phyloP scores from a whole-genome alignment of 2,329 filamentous ascomycete species.

The Pseudocercospora fuligena region DNA sequence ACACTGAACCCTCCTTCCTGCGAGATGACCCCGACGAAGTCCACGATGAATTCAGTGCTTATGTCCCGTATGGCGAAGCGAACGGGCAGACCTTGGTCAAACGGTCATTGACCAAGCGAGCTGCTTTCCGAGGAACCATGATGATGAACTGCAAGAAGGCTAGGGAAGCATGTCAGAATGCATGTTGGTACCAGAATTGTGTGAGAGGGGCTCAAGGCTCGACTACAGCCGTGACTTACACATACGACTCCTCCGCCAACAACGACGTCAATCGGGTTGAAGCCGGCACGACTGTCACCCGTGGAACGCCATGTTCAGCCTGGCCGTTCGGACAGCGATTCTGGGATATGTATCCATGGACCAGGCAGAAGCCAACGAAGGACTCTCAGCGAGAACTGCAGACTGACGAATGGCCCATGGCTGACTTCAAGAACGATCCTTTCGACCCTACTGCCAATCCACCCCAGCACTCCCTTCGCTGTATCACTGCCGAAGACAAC shows the following conservation, averaged over 20 bases:
- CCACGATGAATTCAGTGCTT: constrained; percentile 7
- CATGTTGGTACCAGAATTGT: constrained; percentile 24
- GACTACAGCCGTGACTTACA: constrained; percentile 15
- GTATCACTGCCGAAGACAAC: constrained; percentile 18
- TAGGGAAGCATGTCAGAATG: constrained; percentile 19
- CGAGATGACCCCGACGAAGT: background rate
- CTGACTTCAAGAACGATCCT: constrained; percentile 11
- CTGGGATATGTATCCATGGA: constrained; percentile 16
- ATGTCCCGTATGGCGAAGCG: constrained; percentile 5
- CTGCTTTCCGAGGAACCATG: constrained; percentile 20
- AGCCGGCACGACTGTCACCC: constrained; percentile 9
- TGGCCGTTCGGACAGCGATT: constrained; percentile 22
- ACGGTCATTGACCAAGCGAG: constrained; percentile 10
- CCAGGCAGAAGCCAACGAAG: background rate
- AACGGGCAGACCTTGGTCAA: constrained; percentile 12
- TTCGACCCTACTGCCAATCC: constrained; percentile 16
- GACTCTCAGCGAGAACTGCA: constrained; percentile 6
- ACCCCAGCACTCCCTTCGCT: constrained; percentile 15
- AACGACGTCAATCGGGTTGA: constrained; percentile 17
- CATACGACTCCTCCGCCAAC: constrained; percentile 5
- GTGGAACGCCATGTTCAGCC: constrained; percentile 15
- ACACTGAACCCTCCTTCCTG: background rate
- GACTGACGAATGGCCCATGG: constrained; percentile 23
- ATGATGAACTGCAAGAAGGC: constrained; percentile 21
- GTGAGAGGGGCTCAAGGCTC: constrained; percentile 11